A percentile compares a stretch with the other conserved stretches of the same genome.
These are phyloP conservation scores for Fusarium continuum DNA, from an alignment of 2,329 filamentous ascomycete species.

Conservation along the genomic window DNA sequence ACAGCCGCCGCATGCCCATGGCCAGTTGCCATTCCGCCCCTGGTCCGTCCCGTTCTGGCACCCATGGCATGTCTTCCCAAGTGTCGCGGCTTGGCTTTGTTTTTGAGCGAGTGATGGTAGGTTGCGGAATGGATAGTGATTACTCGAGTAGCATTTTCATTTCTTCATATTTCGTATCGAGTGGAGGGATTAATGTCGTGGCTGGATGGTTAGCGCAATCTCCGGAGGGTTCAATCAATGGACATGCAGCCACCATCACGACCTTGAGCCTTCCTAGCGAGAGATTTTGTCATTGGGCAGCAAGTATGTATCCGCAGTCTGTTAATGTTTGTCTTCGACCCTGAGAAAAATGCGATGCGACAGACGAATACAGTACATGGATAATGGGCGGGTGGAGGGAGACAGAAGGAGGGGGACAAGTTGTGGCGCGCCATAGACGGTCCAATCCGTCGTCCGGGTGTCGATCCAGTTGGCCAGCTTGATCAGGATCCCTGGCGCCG, in stretches of 20 bases:
- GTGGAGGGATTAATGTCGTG: slow-evolving; percentile 15
- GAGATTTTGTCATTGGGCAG: slow-evolving; percentile 48
- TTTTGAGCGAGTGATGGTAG: slow-evolving; percentile 21
- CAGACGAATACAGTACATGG: slow-evolving; percentile 21
- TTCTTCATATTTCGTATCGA: slow-evolving; percentile 26
- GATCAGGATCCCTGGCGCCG: slow-evolving; percentile 39
- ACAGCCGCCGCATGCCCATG: slow-evolving; percentile 43
- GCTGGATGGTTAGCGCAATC: slow-evolving; percentile 27
- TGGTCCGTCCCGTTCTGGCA: slow-evolving; percentile 27
- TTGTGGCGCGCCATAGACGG: slow-evolving; percentile 37
- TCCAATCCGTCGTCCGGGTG: slow-evolving; percentile 53
- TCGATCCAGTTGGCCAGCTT: slow-evolving; percentile 57
- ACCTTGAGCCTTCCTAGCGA: neutral
- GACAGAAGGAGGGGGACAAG: slow-evolving; percentile 2
- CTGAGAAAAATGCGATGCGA: slow-evolving; percentile 10
- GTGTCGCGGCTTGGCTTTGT: slow-evolving; percentile 28
- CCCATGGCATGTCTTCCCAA: slow-evolving; percentile 23
- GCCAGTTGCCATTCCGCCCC: slow-evolving; percentile 40
- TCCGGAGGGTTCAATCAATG: slow-evolving; percentile 26
- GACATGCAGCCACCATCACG: slow-evolving; percentile 17
- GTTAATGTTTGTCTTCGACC: slow-evolving; percentile 11
- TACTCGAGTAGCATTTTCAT: slow-evolving; percentile 35
- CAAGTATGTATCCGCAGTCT: slow-evolving; percentile 39
- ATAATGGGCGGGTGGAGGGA: slow-evolving; percentile 13
- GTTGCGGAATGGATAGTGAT: slow-evolving; percentile 5